These are phyloP conservation scores for Secale cereale DNA, from an alignment of 176 grass and related monocot genomes.

Conservation along the genomic window DNA sequence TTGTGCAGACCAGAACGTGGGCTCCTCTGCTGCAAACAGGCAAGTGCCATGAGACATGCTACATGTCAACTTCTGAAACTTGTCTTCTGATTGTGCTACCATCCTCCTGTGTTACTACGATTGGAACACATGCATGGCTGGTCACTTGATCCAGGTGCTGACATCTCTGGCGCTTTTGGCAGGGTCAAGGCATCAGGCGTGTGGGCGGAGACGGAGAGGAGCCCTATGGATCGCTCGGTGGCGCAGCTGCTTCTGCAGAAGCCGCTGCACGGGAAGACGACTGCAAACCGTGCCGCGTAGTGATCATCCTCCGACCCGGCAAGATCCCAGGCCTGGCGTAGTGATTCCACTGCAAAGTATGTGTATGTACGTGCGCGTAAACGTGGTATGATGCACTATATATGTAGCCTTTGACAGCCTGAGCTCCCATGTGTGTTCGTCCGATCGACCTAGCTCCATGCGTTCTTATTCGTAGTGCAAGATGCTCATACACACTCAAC, in stretches of 20 bases:
- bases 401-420: neutral
- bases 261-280: neutral
- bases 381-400: neutral
- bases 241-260: slow-evolving; percentile 51
- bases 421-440: neutral
- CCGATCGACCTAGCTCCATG: neutral
- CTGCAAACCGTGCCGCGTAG: neutral
- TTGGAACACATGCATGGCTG: neutral
- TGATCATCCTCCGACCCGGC: neutral
- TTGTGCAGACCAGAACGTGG: neutral
- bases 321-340: no score
- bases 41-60: neutral
- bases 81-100: neutral
- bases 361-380: no score
- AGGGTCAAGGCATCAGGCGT: neutral
- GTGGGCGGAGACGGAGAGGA: slow-evolving; percentile 3
- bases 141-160: neutral
- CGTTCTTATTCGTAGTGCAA: neutral
- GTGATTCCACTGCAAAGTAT: no score
- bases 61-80: neutral
- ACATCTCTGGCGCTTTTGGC: neutral
- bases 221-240: slow-evolving; percentile 44
- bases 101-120: neutral
- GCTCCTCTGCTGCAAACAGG: slow-evolving; percentile 26
- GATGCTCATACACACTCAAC: no score